Percentiles rank a stretch among this genome's conserved stretches.
Conservation (phyloP, 148 eudicot species). For the Amaranthus palmeri region DNA sequence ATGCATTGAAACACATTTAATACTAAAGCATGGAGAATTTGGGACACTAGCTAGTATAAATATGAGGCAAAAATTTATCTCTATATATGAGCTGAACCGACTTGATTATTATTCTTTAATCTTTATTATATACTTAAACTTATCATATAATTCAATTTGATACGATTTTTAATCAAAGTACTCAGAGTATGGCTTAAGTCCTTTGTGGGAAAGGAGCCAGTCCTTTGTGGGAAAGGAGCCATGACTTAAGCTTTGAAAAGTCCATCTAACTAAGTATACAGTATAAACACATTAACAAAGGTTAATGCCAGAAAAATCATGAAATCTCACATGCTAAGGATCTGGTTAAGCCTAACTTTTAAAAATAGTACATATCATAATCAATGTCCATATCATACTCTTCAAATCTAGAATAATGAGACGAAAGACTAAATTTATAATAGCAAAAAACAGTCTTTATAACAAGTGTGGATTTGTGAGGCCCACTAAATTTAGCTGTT, state of each 20-base stretch:
- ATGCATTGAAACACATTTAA: too few relatives aligned
- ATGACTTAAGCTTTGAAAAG: slow-evolving; percentile 1
- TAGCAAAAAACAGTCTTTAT: slow-evolving; percentile 4
- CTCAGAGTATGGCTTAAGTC: too few relatives aligned
- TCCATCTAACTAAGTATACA: neutral
- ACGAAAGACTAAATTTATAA: slow-evolving; percentile 13
- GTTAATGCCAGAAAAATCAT: slow-evolving; percentile 12
- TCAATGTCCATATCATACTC: slow-evolving; percentile 26
- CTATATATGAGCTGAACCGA: too few relatives aligned
- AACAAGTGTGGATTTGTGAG: slow-evolving; percentile 28
- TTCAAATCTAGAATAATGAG: slow-evolving; percentile 24
- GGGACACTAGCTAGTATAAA: too few relatives aligned
- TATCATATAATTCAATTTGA: too few relatives aligned
- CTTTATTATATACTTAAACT: too few relatives aligned
- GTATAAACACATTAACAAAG: slow-evolving; percentile 19
- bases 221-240: too few relatives aligned
- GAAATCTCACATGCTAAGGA: slow-evolving; percentile 24
- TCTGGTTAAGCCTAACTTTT: slow-evolving; percentile 21
- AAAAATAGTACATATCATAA: slow-evolving; percentile 13
- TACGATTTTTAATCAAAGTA: too few relatives aligned
- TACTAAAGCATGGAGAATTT: too few relatives aligned
- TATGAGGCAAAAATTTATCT: too few relatives aligned
- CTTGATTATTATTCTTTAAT: too few relatives aligned
- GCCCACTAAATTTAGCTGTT: slow-evolving; percentile 26
- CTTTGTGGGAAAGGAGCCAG: too few relatives aligned